phyloP scores from a whole-genome alignment of 1,284 basidiomycete genomes.

The Gomphus bonarii region DNA sequence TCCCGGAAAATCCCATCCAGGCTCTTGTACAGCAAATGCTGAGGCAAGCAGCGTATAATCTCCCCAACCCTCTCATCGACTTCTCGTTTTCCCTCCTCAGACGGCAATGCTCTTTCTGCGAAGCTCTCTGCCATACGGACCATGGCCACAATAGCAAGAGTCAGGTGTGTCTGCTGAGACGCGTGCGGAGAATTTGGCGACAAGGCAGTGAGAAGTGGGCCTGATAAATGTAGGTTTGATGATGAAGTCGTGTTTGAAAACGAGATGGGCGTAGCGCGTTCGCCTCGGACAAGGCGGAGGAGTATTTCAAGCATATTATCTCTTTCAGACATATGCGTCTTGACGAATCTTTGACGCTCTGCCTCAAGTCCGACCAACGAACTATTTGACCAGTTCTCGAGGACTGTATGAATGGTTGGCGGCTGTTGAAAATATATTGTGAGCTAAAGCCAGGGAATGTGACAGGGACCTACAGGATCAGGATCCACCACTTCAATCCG shows the following conservation, averaged over 20 bases:
- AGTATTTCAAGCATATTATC: slow-evolving; percentile 89
- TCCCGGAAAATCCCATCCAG: slow-evolving; percentile 90
- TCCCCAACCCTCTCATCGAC: slow-evolving; percentile 77
- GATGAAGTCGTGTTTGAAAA: slow-evolving; percentile 43
- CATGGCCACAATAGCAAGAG: slow-evolving; percentile 82
- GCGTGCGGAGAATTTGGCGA: slow-evolving; percentile 69
- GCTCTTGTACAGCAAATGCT: slow-evolving; percentile 77
- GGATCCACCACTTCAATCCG: slow-evolving; percentile 90
- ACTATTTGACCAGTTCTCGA: slow-evolving; percentile 80
- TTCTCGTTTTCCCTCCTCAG: slow-evolving; percentile 56
- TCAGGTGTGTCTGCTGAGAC: slow-evolving; percentile 86
- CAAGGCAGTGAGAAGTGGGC: slow-evolving; percentile 58
- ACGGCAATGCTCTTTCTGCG: slow-evolving; percentile 52
- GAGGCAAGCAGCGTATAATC: slow-evolving; percentile 80
- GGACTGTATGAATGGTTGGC: slow-evolving; percentile 81
- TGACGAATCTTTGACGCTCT: slow-evolving; percentile 80
- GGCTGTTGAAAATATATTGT: slow-evolving; percentile 37
- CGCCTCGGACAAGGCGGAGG: slow-evolving; percentile 79
- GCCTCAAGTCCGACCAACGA: slow-evolving; percentile 64
- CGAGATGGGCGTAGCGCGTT: slow-evolving; percentile 65
- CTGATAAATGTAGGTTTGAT: slow-evolving; percentile 47
- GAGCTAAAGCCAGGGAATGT: slow-evolving; percentile 5
- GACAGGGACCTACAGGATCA: slow-evolving; percentile 65
- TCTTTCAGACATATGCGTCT: slow-evolving; percentile 74
- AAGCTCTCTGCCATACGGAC: slow-evolving; percentile 78